A percentile compares a stretch with the other conserved stretches of the same genome.
These are phyloP conservation scores for Penicillium tannophilum DNA, from an alignment of 495 filamentous ascomycete genomes.

Conservation along the genomic window DNA sequence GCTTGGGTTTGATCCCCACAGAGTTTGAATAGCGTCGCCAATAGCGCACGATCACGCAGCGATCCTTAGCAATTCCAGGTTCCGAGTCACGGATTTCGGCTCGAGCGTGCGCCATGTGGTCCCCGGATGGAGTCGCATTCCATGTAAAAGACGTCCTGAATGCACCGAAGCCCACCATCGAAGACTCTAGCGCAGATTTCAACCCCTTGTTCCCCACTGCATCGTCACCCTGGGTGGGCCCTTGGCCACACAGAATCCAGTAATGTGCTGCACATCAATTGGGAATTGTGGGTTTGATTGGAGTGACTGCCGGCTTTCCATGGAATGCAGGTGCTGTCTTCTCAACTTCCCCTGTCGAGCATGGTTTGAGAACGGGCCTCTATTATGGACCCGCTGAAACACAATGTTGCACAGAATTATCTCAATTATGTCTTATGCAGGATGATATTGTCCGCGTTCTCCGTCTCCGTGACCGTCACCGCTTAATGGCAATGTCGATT, in stretches of 20 bases:
- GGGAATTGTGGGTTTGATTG: background rate
- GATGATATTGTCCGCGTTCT: constrained; percentile 1
- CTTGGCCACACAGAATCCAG: background rate
- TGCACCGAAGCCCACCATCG: constrained; percentile 14
- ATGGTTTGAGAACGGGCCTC: constrained; percentile 5
- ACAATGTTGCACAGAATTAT: background rate
- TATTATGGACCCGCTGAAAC: constrained; percentile 12
- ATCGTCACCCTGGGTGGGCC: constrained; percentile 16
- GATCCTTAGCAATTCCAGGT: constrained; percentile 12
- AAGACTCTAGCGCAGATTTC: constrained; percentile 16
- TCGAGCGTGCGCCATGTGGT: constrained; percentile 15
- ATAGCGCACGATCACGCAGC: constrained; percentile 20
- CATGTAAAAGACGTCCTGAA: background rate
- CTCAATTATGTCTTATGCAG: background rate
- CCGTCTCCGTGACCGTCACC: background rate
- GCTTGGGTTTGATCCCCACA: constrained; percentile 9
- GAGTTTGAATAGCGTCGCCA: constrained; percentile 23
- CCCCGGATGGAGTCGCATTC: constrained; percentile 7
- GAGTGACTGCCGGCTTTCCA: background rate
- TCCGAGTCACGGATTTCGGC: background rate
- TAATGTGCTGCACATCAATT: constrained; percentile 1
- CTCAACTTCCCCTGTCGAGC: constrained; percentile 11
- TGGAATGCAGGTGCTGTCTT: constrained; percentile 9
- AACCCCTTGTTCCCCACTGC: constrained; percentile 17
- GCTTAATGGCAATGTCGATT: background rate